Conservation (phyloP, 108 stramenopile species). For the Fragilaria radians region DNA sequence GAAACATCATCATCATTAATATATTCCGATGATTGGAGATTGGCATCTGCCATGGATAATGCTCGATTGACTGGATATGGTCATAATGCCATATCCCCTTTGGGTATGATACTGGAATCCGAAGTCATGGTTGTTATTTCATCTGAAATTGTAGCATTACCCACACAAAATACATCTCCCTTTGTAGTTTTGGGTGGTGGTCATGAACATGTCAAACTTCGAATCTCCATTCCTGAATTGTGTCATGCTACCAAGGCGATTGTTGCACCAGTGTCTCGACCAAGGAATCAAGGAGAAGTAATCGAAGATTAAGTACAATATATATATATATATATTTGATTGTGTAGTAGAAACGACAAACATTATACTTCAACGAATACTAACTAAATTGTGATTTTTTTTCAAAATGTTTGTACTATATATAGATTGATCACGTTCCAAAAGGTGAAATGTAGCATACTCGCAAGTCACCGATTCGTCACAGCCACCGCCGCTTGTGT, state of each 20-base stretch:
- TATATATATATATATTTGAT: background rate
- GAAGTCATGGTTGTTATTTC: constrained; percentile 61
- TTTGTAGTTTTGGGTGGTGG: constrained; percentile 87
- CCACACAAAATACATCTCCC: constrained; percentile 5
- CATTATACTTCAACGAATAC: background rate
- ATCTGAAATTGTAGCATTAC: constrained; percentile 29
- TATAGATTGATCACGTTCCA: too few relatives aligned
- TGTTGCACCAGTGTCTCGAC: constrained; percentile 18
- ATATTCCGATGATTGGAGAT: constrained; percentile 66
- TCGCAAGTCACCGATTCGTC: constrained; percentile 40
- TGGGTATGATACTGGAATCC: constrained; percentile 47
- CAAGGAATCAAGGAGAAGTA: constrained; percentile 11
- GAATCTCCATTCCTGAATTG: constrained; percentile 70
- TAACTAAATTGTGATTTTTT: too few relatives aligned
- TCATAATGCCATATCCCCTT: constrained; percentile 76
- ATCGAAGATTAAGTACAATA: too few relatives aligned
- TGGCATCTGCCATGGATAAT: constrained; percentile 61
- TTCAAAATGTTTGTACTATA: too few relatives aligned
- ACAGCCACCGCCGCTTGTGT: constrained; percentile 80
- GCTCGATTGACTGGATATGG: constrained; percentile 64
- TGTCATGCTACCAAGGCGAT: constrained; percentile 26
- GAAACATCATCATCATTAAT: too few relatives aligned
- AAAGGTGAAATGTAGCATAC: too few relatives aligned
- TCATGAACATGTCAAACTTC: constrained; percentile 70
- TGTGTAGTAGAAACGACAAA: constrained; percentile 3